Base-by-base conservation (phyloP, 2,329 filamentous ascomycete genomes). In the Acrodontium crateriforme region DNA sequence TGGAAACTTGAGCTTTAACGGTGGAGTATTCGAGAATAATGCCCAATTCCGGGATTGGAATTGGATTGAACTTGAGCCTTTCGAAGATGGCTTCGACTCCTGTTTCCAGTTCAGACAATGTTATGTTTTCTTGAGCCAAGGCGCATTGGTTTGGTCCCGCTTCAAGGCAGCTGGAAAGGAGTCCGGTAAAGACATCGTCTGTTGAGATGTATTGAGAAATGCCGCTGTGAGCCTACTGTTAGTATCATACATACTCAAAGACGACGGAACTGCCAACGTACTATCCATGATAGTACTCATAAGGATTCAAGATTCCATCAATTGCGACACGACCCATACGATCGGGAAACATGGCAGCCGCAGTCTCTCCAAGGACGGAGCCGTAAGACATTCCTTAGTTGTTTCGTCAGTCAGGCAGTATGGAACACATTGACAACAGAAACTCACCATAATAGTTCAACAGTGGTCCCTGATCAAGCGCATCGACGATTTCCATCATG, bases 371-470 rank as follows among this genome's bases (percentile, higher is more conserved):
- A 0, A 71, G 52, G 2, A 68, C 42, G 6, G 64, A 67, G 7
- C 66, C 66, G 35, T 70, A 70, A 36, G 63, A 68, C 32, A 68
- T 62, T 1, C 66, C 67, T 16, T n/a, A n/a, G n/a, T n/a, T n/a
- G n/a, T n/a, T n/a, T n/a, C 6, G 27, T 14, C 13, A 11, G 13
- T 30, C n/a, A 23, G 19, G 13, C 5, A 16, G 25, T 28, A 18
- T 5, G 24, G 19, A 10, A 34, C 29, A 29, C n/a, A n/a, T n/a
- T n/a, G n/a, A n/a, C n/a, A n/a, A n/a, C n/a, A n/a, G n/a, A n/a
- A n/a, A n/a, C n/a, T n/a, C 30, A 30, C 57, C 59, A 12, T 53
- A 59, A 34, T 53, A 64, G 12, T 52, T 33, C 7, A 62, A 36
- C 20, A 59, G 22, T 0, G 55, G 55, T 31, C 60, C 58, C 25